Base-by-base conservation (phyloP, 1,284 basidiomycete species). In the Hortiboletus rubellus region DNA sequence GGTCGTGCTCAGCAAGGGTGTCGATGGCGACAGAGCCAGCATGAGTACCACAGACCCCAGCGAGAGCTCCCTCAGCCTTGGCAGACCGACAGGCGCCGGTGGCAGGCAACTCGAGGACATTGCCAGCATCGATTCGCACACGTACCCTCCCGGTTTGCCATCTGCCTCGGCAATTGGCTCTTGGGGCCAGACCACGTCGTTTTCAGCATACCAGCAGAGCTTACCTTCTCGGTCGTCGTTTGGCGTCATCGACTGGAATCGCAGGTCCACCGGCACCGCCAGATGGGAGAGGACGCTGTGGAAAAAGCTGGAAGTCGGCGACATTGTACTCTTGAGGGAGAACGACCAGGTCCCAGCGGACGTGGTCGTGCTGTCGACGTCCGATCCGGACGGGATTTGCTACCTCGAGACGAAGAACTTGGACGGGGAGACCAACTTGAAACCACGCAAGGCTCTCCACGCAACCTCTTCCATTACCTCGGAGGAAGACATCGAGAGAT, bases 241-340 rank as follows among this genome's bases (percentile, higher is more conserved):
- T 1, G 92, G 93, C 7, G 93, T 93, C 10, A 76, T 97, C 18
- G 91, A 97, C 72, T 94, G 88, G 81, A 77, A 76, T 46, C 83
- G 84, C 51, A 83, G 83, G 34, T 78, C 82, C 2, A 77, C 80
- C 0, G 94, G 94, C 0, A 84, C 87, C 0, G 89, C 92, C 1
- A 81, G 83, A 31, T 98, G 96, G 96, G 96, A 98, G 71, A 81
- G 95, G 56, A 98, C 96, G 4, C 77, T 98, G 1, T 99, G 96
- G 96, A 98, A 98, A 80, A 98, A 98, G 78, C 81, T 99, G 48
- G 94, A 97, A 72, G 96, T 98, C 7, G 96, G 96, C n/a, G 96
- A 98, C 70, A 76, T 98, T 27, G 92, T 99, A 27, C 76, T 98
- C 2, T 78, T 98, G 30, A 81, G 89, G 54, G 94, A 98, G 68